Base-by-base conservation (phyloP, 2,329 filamentous ascomycete genomes). In the Dryadomyces sulphureus region DNA sequence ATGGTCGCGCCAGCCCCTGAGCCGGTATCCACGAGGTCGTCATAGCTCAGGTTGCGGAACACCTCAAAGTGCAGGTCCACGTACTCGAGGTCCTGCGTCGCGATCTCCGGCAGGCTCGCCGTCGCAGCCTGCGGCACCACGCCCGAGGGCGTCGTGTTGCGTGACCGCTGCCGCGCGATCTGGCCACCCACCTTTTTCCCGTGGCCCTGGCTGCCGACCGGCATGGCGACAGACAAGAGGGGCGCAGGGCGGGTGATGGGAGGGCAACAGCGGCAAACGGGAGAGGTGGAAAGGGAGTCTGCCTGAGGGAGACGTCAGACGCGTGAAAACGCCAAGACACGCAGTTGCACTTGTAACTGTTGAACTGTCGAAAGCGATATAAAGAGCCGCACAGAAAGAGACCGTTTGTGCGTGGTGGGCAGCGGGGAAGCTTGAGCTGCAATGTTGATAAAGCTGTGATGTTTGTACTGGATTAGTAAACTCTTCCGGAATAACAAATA, bases 141-240 rank as follows among this genome's bases (percentile, higher is more conserved):
- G 41, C 49, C 50, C 32, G 49, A 50, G 2, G 84, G 85, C 16
- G 84, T 90, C 32, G 82, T 85, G 62, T 88, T 89, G 57, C 84
- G 80, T 59, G 82, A 88, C 50, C 77, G 71, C 54, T 80, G 82
- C 54, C 79, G 77, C 44, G 68, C 64, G 50, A 78, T 72, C 54
- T 73, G 72, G 54, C 70, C 70, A 42, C 69, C 69, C 48, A 67
- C 69, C 64, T 85, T 85, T 66, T 81, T 81, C 59, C 76, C 70
- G 22, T 75, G 76, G 48, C 76, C 76, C 56, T 78, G 68, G 47
- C 74, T 72, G 59, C 74, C 72, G 58, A 24, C 12, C 21, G 76
- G 72, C 77, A 81, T 81, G 46, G 49, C 62, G 55, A 32, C 9
- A 32, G 27, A 8, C 7, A 7, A 12, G 25, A 30, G 7, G 12